phyloP scores from a whole-genome alignment of 306 rosid genomes.

The Pterocarpus macrocarpus region DNA sequence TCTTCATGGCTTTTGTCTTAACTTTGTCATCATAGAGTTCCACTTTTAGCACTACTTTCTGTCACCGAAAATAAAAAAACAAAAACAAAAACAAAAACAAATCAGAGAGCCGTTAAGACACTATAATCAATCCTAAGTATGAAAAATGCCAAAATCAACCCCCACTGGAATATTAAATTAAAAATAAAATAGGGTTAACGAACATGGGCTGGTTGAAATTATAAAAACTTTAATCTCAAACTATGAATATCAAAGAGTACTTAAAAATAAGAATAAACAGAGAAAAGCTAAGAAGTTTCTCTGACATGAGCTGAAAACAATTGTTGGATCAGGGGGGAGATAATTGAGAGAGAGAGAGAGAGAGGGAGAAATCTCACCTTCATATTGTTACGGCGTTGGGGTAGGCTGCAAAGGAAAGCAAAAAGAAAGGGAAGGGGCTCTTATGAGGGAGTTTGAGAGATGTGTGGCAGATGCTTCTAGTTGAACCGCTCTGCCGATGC shows the following conservation, averaged over 20 bases:
- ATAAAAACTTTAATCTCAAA: slow-evolving; percentile 7
- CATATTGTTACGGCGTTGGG: slow-evolving; percentile 40
- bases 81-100: not conserved
- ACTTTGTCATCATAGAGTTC: slow-evolving; percentile 56
- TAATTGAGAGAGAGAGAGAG: no score
- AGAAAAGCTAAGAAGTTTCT: not conserved
- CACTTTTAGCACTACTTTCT: slow-evolving; percentile 75
- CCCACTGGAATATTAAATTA: not conserved
- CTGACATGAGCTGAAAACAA: not conserved
- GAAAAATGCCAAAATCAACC: not conserved
- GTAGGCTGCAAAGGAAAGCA: not conserved
- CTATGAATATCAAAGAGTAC: not conserved
- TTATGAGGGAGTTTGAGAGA: not conserved
- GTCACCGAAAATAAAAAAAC: slow-evolving; percentile 4
- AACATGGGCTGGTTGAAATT: not conserved
- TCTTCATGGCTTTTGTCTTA: slow-evolving; percentile 70
- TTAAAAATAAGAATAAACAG: not conserved
- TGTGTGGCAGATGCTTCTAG: not conserved
- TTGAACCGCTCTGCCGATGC: slow-evolving; percentile 9
- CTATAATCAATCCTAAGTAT: slow-evolving; percentile 3
- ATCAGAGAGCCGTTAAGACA: not conserved
- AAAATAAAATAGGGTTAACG: not conserved
- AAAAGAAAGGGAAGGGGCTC: not conserved
- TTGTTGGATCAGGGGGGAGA: not conserved
- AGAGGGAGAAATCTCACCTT: slow-evolving; percentile 34